Percentiles rank a stretch among this genome's conserved stretches.
phyloP scores from a whole-genome alignment of 2,329 filamentous ascomycete species.

The Ceratocystis variospora region DNA sequence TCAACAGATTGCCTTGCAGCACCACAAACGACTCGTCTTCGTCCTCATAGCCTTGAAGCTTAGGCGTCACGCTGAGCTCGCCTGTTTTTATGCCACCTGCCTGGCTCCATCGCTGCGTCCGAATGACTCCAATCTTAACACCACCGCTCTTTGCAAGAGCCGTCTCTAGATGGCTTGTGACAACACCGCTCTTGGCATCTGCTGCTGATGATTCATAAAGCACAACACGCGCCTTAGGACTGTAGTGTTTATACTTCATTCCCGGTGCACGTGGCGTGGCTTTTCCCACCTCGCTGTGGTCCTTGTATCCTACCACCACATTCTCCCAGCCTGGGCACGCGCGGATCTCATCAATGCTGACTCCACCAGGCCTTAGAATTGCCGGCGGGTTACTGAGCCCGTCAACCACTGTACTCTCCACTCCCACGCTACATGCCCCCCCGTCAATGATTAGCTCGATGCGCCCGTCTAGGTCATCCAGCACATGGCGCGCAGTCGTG shows the following conservation, averaged over 20 bases:
- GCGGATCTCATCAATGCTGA: slow-evolving; percentile 68
- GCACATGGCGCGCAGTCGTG: slow-evolving; percentile 78
- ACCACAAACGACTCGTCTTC: slow-evolving; percentile 28
- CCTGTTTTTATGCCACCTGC: slow-evolving; percentile 30
- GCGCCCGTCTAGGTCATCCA: slow-evolving; percentile 66
- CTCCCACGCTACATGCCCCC: slow-evolving; percentile 71
- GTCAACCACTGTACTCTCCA: slow-evolving; percentile 95
- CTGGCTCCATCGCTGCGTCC: slow-evolving; percentile 40
- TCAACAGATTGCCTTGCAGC: slow-evolving; percentile 29
- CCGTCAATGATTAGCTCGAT: slow-evolving; percentile 85
- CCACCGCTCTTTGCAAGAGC: slow-evolving; percentile 22
- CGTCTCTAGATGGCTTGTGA: slow-evolving; percentile 26
- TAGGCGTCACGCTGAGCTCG: slow-evolving; percentile 23
- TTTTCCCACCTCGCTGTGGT: slow-evolving; percentile 51
- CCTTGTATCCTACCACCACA: slow-evolving; percentile 64
- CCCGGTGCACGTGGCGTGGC: slow-evolving; percentile 70
- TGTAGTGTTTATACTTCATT: slow-evolving; percentile 99
- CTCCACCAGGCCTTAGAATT: slow-evolving; percentile 72
- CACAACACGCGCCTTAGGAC: slow-evolving; percentile 72
- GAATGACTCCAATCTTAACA: slow-evolving; percentile 37
- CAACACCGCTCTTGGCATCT: slow-evolving; percentile 27
- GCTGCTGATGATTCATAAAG: slow-evolving; percentile 53
- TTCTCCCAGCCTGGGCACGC: slow-evolving; percentile 66
- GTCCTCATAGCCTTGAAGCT: slow-evolving; percentile 24
- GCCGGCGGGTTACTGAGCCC: slow-evolving; percentile 69